Evolutionary conservation across 2,329 filamentous ascomycete species (phyloP), one percentile per base, ranked within the genome.

Genomic region (Arthrocladium fulminans): DNA sequence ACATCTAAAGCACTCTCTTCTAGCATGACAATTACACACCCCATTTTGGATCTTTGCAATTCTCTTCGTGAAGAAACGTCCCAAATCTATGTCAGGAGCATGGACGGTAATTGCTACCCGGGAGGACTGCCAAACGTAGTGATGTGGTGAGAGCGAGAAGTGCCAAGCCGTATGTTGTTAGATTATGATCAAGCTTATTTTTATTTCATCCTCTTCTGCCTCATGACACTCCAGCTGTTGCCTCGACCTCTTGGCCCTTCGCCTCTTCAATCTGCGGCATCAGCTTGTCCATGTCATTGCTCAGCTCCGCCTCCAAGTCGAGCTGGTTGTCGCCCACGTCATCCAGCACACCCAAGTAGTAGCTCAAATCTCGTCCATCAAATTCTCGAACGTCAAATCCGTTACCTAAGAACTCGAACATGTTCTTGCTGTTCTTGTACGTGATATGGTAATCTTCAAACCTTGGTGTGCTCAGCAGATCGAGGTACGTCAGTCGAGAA

Each of bases 371-470:
- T 10, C 48, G 22, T 2, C 45, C 48, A 13, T 48, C 38, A 10
- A 51, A 42, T 35, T 51, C 40, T 29, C 43, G 15, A 4, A 17
- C 32, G 4, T 32, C 27, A 19, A 43, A 52, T 5, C 50, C 51
- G 20, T 52, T 51, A 13, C 51, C 51, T 12, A 50, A 25, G 32
- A 30, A 52, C 2, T 30, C 25, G 23, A 55, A 51, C 47, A 48
- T 53, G 51, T 55, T 53, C 46, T 35, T 34, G 23, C n/a, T 19
- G 12, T 39, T 40, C 37, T 40, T 5, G 49, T 67, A 66, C 30
- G 59, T 55, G 45, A 65, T 65, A 15, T 61, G 52, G 44, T 58
- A 66, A 47, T 67, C 64, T 42, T 67, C 65, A 62, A 64, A 67
- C 5, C 63, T 58, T 5, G 65, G 65, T 20, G 60, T 50, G 1